These are phyloP conservation scores for Teratosphaeriaceae sp. DNA, from an alignment of 2,329 filamentous ascomycete species.

Conservation along the genomic window DNA sequence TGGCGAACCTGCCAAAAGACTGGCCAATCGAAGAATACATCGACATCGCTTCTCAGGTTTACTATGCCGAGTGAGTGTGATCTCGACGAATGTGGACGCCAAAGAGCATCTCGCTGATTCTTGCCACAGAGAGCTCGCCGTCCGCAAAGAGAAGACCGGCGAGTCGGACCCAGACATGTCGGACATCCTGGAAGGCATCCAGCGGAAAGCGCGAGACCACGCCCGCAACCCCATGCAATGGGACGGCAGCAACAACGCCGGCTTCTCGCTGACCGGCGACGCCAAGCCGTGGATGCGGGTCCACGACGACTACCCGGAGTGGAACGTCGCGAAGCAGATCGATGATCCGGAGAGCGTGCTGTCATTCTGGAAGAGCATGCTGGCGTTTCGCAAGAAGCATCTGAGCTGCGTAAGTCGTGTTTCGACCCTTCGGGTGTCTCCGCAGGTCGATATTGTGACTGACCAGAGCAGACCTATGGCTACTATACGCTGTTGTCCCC, in stretches of 20 bases:
- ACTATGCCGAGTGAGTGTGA: slow-evolving; percentile 28
- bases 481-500: slow-evolving; percentile 51
- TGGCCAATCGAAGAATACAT: slow-evolving; percentile 59
- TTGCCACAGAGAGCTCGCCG: neutral
- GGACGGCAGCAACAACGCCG: slow-evolving; percentile 53
- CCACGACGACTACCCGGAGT: slow-evolving; percentile 54
- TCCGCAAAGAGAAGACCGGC: neutral
- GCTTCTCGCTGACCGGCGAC: slow-evolving; percentile 51
- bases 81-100: slow-evolving; percentile 10
- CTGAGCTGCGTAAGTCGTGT: slow-evolving; percentile 52
- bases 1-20: slow-evolving; percentile 55
- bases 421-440: neutral
- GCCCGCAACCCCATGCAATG: slow-evolving; percentile 67
- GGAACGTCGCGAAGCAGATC: slow-evolving; percentile 56
- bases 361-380: slow-evolving; percentile 53
- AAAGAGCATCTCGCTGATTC: slow-evolving; percentile 2
- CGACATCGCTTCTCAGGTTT: slow-evolving; percentile 51
- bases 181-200: slow-evolving; percentile 45
- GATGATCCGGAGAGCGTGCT: slow-evolving; percentile 47
- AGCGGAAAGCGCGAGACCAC: slow-evolving; percentile 60
- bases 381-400: slow-evolving; percentile 50
- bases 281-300: slow-evolving; percentile 64
- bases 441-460: neutral
- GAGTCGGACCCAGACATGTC: slow-evolving; percentile 28
- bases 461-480: slow-evolving; percentile 48